Percentiles rank a stretch among this genome's conserved stretches.
Evolutionary conservation across 192 early-diverging fungal genomes (phyloP).

Genomic region (Rhizophlyctis rosea): DNA sequence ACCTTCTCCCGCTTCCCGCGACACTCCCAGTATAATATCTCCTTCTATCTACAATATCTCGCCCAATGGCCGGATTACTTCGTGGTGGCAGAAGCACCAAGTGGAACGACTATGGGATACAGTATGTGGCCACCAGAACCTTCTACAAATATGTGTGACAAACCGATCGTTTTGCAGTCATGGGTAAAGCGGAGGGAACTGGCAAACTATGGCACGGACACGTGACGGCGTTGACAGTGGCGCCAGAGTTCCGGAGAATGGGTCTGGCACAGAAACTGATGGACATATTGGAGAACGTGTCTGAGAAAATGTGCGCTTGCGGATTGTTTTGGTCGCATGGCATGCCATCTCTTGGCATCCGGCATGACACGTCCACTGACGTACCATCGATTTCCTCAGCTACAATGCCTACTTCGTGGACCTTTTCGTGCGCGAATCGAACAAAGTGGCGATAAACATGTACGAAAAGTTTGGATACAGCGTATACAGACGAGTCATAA

Average conservation of each 20-base stretch:
- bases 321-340: background rate
- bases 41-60: conserved; percentile 91
- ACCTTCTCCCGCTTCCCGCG: background rate
- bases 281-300: conserved; percentile 83
- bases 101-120: conserved; percentile 78
- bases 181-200: conserved; percentile 94
- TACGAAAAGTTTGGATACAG: conserved; percentile 91
- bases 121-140: conserved; percentile 41
- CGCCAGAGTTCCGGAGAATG: conserved; percentile 88
- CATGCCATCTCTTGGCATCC: background rate
- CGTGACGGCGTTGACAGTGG: conserved; percentile 95
- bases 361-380: background rate
- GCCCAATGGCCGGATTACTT: conserved; percentile 94
- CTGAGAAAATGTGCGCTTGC: conserved; percentile 71
- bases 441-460: conserved; percentile 87
- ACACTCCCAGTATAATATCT: conserved; percentile 77
- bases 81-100: conserved; percentile 72
- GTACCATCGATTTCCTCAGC: conserved; percentile 28
- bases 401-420: conserved; percentile 93
- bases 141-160: too few relatives aligned
- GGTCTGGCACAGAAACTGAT: conserved; percentile 89
- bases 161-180: conserved; percentile 57
- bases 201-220: conserved; percentile 94
- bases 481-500: conserved; percentile 81
- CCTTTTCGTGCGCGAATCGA: conserved; percentile 92